Evolutionary conservation across 1,284 basidiomycete genomes (phyloP), one percentile per base, ranked within the genome.

Genomic region (Cryptococcus deneoformans): DNA sequence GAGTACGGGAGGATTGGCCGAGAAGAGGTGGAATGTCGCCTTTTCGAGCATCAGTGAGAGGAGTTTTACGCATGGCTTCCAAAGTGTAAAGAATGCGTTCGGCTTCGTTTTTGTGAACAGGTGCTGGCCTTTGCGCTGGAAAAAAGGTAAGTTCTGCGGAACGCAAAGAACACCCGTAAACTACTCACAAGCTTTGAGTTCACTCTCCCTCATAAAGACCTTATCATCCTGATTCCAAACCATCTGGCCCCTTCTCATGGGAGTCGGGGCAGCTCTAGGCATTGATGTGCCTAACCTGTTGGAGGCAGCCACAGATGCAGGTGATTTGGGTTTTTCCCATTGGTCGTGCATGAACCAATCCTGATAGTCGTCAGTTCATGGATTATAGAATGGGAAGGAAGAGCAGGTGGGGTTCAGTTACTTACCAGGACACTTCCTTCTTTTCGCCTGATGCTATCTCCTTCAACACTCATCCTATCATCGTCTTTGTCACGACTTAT

Each of bases 11-110:
- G 4, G 72, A 75, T 29, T 72, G 65, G 4, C 74, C 74, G 36
- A 76, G 55, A 1, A 73, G 60, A 20, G 63, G 58, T 24, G 59
- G 52, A 11, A 54, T 6, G n/a, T 58, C 54, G 34, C 52, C 52
- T 35, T 64, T 64, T 3, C 66, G 55, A 5, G 68, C 62, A 50
- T 69, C 57, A 36, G 63, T 57, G 0, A 73, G 62, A 24, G 73
- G 71, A 0, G 73, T 69, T 43, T 70, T 71, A 34, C 74, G 66
- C 57, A 72, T 63, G 2, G 67, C 64, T 60, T 78, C 76, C 39
- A 78, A 67, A 1, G 73, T 71, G 50, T 68, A 69, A 12, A 78
- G 66, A 44, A 78, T 77, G 0, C 74, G 66, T 52, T 78, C 76
- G 37, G 76, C 76, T 53, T 77, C 74, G 54, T 72, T 76, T 50